phyloP scores from a whole-genome alignment of 768 basidiomycete species.

The Tricholoma furcatifolium region DNA sequence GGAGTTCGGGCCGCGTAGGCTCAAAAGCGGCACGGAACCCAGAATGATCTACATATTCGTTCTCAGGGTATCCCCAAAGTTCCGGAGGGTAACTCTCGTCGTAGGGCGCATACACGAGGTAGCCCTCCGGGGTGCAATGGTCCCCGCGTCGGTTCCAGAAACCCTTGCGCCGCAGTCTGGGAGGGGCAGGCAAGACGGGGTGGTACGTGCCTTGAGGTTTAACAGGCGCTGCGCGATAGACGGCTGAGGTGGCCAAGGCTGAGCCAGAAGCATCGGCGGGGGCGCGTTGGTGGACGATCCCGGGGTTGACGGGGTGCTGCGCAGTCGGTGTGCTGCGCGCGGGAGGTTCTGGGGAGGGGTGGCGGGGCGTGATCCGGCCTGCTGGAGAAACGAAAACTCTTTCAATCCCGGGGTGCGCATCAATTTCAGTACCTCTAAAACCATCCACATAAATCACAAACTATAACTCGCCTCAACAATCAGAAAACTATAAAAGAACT shows the following conservation, averaged over 20 bases:
- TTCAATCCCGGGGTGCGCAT: no score
- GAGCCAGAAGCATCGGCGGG: slow-evolving; percentile 5
- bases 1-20: slow-evolving; percentile 51
- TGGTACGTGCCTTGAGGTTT: slow-evolving; percentile 12
- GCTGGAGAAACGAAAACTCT: no score
- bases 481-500: background rate
- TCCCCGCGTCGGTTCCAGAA: slow-evolving; percentile 80
- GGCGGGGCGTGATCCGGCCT: no score
- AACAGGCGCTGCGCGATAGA: slow-evolving; percentile 11
- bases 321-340: background rate
- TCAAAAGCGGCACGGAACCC: slow-evolving; percentile 42
- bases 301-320: slow-evolving; percentile 1
- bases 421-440: no score
- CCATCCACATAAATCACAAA: no score
- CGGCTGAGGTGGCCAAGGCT: no score
- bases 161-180: slow-evolving; percentile 38
- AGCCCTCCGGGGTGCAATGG: slow-evolving; percentile 54
- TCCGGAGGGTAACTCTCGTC: slow-evolving; percentile 58
- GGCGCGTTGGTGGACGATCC: background rate
- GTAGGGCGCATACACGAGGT: slow-evolving; percentile 65
- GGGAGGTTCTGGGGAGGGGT: slow-evolving; percentile 1
- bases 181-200: slow-evolving; percentile 25
- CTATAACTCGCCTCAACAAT: no score
- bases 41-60: slow-evolving; percentile 52
- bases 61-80: slow-evolving; percentile 55